Evolutionary conservation across 2,329 filamentous ascomycete species (phyloP).

Genomic region (Neonectria hederae): DNA sequence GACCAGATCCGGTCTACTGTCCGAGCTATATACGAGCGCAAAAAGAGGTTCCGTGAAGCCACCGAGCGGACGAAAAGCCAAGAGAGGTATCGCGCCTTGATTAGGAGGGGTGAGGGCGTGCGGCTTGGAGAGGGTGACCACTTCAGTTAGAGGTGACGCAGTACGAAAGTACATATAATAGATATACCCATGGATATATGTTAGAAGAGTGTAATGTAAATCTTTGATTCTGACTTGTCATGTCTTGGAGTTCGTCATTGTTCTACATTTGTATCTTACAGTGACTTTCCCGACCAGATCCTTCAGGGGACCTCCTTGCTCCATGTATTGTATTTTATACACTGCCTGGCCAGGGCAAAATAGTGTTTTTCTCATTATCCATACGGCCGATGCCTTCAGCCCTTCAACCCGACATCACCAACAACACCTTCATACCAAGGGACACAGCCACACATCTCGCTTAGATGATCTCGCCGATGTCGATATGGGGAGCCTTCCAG

Average conservation of each 20-base stretch:
- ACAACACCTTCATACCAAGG: constrained; percentile 27
- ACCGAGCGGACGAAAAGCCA: constrained; percentile 53
- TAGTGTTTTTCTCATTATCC: constrained; percentile 40
- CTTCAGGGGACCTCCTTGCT: constrained; percentile 35
- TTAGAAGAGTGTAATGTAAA: constrained; percentile 45
- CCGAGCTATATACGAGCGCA: constrained; percentile 90
- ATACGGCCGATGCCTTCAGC: constrained; percentile 30
- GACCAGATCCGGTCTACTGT: constrained; percentile 82
- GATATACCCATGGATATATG: constrained; percentile 29
- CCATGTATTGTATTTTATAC: constrained; percentile 44
- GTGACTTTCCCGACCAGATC: constrained; percentile 40
- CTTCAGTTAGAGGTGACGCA: too few relatives aligned
- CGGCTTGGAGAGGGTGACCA: constrained; percentile 72
- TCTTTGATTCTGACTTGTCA: constrained; percentile 39
- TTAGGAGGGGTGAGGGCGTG: constrained; percentile 62
- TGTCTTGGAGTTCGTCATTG: constrained; percentile 44
- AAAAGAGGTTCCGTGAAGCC: constrained; percentile 74
- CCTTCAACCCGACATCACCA: constrained; percentile 28
- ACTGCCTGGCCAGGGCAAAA: constrained; percentile 42
- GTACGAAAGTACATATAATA: too few relatives aligned
- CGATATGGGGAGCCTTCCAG: constrained; percentile 75
- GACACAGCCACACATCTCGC: constrained; percentile 34
- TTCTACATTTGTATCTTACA: constrained; percentile 54
- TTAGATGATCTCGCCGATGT: constrained; percentile 75
- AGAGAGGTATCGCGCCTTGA: constrained; percentile 56